These are phyloP conservation scores for Ogataea minuta DNA, from an alignment of 805 yeast genomes.

Conservation along the genomic window DNA sequence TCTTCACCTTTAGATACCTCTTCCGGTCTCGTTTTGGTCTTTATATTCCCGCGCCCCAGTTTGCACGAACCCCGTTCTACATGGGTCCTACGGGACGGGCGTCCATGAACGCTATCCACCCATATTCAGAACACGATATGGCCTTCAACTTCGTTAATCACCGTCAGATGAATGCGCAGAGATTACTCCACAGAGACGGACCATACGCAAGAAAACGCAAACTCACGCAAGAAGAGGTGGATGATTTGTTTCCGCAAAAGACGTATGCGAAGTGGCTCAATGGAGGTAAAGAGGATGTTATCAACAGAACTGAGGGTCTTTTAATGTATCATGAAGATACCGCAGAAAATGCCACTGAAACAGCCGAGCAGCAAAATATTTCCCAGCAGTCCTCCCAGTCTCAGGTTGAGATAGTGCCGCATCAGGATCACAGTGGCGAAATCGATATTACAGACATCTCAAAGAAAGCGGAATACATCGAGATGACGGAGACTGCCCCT, in stretches of 20 bases:
- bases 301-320: conserved; percentile 39
- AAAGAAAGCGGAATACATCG: conserved; percentile 7
- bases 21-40: conserved; percentile 57
- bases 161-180: conserved; percentile 6
- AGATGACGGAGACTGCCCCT: conserved; percentile 10
- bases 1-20: conserved; percentile 61
- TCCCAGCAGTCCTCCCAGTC: too few relatives aligned
- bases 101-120: conserved; percentile 27
- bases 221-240: conserved; percentile 56
- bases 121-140: conserved; percentile 25
- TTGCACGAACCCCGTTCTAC: conserved; percentile 25
- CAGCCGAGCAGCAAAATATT: neutral
- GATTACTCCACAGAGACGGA: conserved; percentile 31
- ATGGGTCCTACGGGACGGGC: conserved; percentile 25
- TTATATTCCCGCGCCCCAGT: conserved; percentile 38
- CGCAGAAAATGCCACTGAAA: conserved; percentile 12
- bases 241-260: conserved; percentile 54
- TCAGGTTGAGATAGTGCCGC: too few relatives aligned
- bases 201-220: conserved; percentile 46
- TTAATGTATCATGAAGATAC: conserved; percentile 38
- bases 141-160: conserved; percentile 10
- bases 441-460: conserved; percentile 15
- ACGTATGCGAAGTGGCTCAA: conserved; percentile 59
- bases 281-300: conserved; percentile 57
- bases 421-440: conserved; percentile 6